phyloP scores from a whole-genome alignment of 2,329 filamentous ascomycete genomes.

The Aspergillus brunneoviolaceus region DNA sequence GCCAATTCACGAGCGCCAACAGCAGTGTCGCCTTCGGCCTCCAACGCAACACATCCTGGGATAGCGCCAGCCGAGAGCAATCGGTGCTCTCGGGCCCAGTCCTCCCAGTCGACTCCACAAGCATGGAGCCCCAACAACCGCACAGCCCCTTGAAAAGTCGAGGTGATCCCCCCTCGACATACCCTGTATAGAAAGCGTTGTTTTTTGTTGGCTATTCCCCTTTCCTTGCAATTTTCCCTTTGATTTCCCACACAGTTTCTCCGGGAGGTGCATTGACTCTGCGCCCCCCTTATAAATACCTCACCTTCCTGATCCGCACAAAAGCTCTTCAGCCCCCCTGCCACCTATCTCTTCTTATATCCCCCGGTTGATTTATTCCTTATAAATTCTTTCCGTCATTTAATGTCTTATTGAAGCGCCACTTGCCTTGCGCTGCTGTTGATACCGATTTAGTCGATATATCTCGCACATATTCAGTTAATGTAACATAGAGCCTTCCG shows the following conservation, averaged over 20 bases:
- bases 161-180: neutral
- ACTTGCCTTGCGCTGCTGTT: neutral
- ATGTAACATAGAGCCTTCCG: neutral
- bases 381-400: neutral
- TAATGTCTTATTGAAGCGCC: conserved; percentile 6
- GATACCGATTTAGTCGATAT: conserved; percentile 1
- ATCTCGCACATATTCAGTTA: neutral
- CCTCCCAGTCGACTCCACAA: conserved; percentile 1
- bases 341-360: neutral
- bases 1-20: conserved; percentile 1
- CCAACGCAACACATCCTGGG: neutral
- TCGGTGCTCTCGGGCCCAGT: neutral
- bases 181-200: conserved; percentile 6
- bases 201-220: neutral
- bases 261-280: neutral
- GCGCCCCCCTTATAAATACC: neutral
- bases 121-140: conserved; percentile 4
- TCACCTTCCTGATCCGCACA: neutral
- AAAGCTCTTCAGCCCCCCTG: conserved; percentile 5
- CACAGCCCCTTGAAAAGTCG: conserved; percentile 6
- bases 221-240: neutral
- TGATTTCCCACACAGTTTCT: neutral
- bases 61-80: neutral
- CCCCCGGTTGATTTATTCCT: neutral
- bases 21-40: conserved; percentile 6